phyloP scores from a whole-genome alignment of 1,284 basidiomycete genomes.

The Melampsora larici-populina region DNA sequence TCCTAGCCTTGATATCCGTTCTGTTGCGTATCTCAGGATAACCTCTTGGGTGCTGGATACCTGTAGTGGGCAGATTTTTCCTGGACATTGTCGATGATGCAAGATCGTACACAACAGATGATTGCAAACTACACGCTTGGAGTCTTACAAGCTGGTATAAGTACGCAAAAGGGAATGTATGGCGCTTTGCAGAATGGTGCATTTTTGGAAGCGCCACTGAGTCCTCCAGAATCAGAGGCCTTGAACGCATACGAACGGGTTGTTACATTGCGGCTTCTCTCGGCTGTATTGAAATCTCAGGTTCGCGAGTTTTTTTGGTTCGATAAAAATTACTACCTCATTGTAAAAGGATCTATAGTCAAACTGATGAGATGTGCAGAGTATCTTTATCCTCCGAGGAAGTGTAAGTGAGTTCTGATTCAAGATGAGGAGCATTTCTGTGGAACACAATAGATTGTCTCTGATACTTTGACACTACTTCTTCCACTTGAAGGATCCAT shows the following conservation, averaged over 20 bases:
- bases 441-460: neutral
- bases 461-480: constrained; percentile 10
- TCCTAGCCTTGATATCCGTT: neutral
- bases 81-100: constrained; percentile 25
- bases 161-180: constrained; percentile 32
- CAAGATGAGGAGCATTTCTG: neutral
- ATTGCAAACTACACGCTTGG: constrained; percentile 22
- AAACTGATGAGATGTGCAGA: constrained; percentile 6
- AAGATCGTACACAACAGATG: constrained; percentile 26
- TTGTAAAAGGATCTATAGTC: neutral
- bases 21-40: neutral
- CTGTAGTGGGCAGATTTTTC: constrained; percentile 39
- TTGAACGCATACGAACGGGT: constrained; percentile 10
- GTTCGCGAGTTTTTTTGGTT: neutral
- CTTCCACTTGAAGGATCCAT: constrained; percentile 14
- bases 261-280: constrained; percentile 29
- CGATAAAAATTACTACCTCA: neutral
- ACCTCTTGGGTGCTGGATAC: no score
- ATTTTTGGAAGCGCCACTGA: constrained; percentile 1
- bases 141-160: constrained; percentile 36
- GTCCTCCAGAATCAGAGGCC: neutral
- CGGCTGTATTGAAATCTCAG: constrained; percentile 26
- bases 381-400: constrained; percentile 31
- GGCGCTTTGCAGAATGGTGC: constrained; percentile 33
- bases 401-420: constrained; percentile 21